phyloP scores from a whole-genome alignment of 1,284 basidiomycete genomes.

The Sphagnurus paluster region DNA sequence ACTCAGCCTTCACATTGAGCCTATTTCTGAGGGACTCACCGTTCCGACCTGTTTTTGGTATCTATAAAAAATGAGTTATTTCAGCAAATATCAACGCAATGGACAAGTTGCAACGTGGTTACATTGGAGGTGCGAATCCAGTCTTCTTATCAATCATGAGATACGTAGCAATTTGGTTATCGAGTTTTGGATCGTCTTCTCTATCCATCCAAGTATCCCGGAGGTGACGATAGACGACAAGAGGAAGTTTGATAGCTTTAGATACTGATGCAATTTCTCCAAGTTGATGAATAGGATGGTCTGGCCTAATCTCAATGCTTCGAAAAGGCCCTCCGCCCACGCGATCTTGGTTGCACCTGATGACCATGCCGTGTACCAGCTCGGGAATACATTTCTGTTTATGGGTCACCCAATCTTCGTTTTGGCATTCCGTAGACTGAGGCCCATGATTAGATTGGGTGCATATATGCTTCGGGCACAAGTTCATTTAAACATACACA shows the following conservation, averaged over 20 bases:
- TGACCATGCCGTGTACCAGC: constrained; percentile 10
- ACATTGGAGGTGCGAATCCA: constrained; percentile 10
- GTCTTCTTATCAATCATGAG: constrained; percentile 10
- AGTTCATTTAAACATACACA: constrained; percentile 4
- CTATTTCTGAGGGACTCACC: neutral
- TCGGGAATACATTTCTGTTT: constrained; percentile 6
- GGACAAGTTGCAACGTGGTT: neutral
- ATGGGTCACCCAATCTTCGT: constrained; percentile 8
- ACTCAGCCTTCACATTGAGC: neutral
- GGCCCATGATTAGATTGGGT: no score
- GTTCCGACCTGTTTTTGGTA: constrained; percentile 13
- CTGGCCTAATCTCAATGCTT: constrained; percentile 2
- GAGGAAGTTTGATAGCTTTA: constrained; percentile 7
- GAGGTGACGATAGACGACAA: constrained; percentile 13
- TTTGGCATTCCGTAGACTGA: constrained; percentile 12
- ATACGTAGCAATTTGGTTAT: constrained; percentile 14
- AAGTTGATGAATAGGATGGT: constrained; percentile 11
- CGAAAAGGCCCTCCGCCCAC: neutral
- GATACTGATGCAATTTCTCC: constrained; percentile 12
- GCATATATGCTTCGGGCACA: neutral
- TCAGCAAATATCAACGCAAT: neutral
- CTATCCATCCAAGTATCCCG: constrained; percentile 4
- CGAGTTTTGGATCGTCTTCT: constrained; percentile 1
- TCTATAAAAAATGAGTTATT: neutral
- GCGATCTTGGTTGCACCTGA: constrained; percentile 7